Conservation (phyloP, 768 basidiomycete species). For the Kwoniella heveanensis region DNA sequence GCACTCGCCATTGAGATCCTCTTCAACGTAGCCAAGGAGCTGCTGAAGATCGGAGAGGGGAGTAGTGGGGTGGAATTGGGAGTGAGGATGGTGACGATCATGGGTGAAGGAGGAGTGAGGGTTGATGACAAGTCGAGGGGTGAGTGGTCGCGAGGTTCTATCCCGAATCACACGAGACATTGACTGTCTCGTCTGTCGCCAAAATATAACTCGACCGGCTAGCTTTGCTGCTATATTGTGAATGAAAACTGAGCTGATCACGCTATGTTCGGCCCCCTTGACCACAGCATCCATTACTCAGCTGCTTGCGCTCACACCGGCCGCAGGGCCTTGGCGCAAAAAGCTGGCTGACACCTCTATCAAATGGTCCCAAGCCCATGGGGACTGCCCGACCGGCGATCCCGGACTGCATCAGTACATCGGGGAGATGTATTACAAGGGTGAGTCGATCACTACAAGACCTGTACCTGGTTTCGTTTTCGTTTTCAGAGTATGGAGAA, state of each 20-base stretch:
- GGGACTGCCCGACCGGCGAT: slow-evolving; percentile 83
- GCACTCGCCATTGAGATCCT: slow-evolving; percentile 89
- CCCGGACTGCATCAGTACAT: slow-evolving; percentile 83
- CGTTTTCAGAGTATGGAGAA: no score
- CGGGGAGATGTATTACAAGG: slow-evolving; percentile 67
- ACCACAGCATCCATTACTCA: slow-evolving; percentile 79
- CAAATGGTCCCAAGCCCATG: slow-evolving; percentile 80
- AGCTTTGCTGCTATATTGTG: no score
- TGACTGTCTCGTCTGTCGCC: no score
- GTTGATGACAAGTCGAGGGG: slow-evolving; percentile 81
- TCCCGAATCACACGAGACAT: neutral
- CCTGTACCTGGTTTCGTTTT: neutral
- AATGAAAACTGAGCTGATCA: neutral
- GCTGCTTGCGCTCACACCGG: slow-evolving; percentile 80
- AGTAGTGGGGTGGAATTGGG: slow-evolving; percentile 89
- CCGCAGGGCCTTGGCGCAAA: slow-evolving; percentile 83
- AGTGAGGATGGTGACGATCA: slow-evolving; percentile 77
- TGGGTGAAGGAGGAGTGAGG: slow-evolving; percentile 70
- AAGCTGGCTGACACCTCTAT: slow-evolving; percentile 81
- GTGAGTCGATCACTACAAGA: slow-evolving; percentile 31
- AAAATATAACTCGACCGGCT: no score
- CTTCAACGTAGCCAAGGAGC: slow-evolving; percentile 82
- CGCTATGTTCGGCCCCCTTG: neutral
- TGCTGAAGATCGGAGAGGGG: slow-evolving; percentile 82
- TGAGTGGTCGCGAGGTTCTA: slow-evolving; percentile 56